Evolutionary conservation across 805 yeast genomes (phyloP).

Genomic region (Wickerhamomyces tratensis): DNA sequence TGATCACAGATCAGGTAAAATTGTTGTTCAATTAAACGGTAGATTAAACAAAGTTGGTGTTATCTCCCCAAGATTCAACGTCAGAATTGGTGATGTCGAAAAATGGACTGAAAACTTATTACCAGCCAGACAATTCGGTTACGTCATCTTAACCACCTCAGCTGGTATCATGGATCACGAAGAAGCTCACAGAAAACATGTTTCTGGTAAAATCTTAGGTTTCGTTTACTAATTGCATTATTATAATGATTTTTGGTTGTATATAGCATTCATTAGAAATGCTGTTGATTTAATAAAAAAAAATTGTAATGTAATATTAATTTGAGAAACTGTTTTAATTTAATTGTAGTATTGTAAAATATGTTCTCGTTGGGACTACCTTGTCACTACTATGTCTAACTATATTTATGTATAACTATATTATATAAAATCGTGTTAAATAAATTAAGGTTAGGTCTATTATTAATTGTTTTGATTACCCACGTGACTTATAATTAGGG

Average conservation of each 20-base stretch:
- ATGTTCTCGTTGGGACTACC: no score
- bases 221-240: conserved; percentile 66
- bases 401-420: no score
- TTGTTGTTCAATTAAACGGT: conserved; percentile 94
- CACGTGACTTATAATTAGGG: no score
- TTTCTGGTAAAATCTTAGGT: conserved; percentile 97
- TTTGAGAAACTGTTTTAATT: not conserved
- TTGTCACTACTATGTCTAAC: no score
- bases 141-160: conserved; percentile 94
- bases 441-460: no score
- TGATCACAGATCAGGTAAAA: conserved; percentile 98
- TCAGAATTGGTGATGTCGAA: conserved; percentile 90
- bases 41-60: conserved; percentile 99
- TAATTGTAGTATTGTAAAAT: no score
- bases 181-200: conserved; percentile 99
- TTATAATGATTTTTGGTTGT: not conserved
- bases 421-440: no score
- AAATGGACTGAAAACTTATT: conserved; percentile 97
- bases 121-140: conserved; percentile 99
- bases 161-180: conserved; percentile 99
- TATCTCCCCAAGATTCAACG: conserved; percentile 97
- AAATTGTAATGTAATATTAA: not conserved
- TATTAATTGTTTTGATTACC: no score
- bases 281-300: not conserved
- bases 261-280: no score